Percentiles rank a stretch among this genome's conserved stretches.
These are phyloP conservation scores for Geranium incanum DNA, from an alignment of 441 rosid species.

Conservation along the genomic window DNA sequence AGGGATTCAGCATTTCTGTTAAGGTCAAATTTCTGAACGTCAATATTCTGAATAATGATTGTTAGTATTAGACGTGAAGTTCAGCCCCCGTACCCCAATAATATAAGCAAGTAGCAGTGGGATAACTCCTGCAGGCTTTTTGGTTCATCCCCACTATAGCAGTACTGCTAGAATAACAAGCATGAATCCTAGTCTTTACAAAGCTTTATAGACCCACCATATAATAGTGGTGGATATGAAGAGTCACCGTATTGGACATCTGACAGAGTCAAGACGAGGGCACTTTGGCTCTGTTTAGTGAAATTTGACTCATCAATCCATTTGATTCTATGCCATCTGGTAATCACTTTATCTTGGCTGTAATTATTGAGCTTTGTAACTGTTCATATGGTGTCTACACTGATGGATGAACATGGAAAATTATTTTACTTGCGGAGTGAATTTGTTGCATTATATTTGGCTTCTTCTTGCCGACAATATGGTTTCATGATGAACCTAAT, in stretches of 20 bases:
- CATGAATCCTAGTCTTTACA: conserved; percentile 12
- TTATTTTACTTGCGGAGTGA: background rate
- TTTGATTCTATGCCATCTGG: conserved; percentile 1
- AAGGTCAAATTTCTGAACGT: background rate
- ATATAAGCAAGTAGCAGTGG: background rate
- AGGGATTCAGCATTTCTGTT: background rate
- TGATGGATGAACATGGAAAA: background rate
- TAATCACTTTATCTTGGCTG: background rate
- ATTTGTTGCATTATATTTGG: conserved; percentile 6
- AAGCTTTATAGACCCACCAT: conserved; percentile 6
- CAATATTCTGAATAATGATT: conserved; percentile 7
- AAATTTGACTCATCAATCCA: background rate
- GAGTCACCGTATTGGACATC: background rate
- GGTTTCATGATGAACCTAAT: background rate
- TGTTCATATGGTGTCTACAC: background rate
- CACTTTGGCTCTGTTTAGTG: background rate
- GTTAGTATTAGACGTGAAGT: conserved; percentile 6
- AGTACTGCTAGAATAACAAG: conserved; percentile 2
- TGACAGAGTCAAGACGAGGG: background rate
- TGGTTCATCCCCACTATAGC: background rate
- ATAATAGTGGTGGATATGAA: conserved; percentile 6
- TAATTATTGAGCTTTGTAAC: background rate
- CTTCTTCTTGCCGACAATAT: conserved; percentile 2
- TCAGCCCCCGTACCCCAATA: conserved; percentile 17
- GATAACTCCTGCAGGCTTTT: conserved; percentile 17